Evolutionary conservation across 2,329 filamentous ascomycete species (phyloP).

Genomic region (Fusarium austroafricanum): DNA sequence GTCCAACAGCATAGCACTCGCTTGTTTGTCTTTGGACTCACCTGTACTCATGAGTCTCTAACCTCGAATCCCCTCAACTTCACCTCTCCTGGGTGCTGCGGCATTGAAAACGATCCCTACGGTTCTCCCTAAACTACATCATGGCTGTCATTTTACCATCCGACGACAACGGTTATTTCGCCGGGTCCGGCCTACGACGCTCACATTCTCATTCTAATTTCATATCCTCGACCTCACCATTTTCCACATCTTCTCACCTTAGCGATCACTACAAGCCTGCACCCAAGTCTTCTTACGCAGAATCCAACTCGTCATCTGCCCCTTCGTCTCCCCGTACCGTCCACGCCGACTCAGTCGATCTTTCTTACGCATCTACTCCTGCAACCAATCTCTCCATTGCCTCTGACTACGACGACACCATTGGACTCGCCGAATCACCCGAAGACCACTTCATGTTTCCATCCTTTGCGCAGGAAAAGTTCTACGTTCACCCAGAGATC

Average conservation of each 20-base stretch:
- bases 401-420: slow-evolving; percentile 64
- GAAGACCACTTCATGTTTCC: slow-evolving; percentile 62
- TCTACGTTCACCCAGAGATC: slow-evolving; percentile 53
- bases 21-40: slow-evolving; percentile 9
- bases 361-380: slow-evolving; percentile 71
- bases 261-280: slow-evolving; percentile 60
- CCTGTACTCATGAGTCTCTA: slow-evolving; percentile 42
- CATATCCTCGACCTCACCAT: slow-evolving; percentile 55
- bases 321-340: slow-evolving; percentile 67
- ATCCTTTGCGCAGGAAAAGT: slow-evolving; percentile 59
- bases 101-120: slow-evolving; percentile 40
- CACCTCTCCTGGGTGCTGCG: slow-evolving; percentile 38
- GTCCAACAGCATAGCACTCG: slow-evolving; percentile 1
- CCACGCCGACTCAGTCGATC: slow-evolving; percentile 64
- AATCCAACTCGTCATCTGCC: slow-evolving; percentile 63
- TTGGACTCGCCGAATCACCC: slow-evolving; percentile 57
- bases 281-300: slow-evolving; percentile 56
- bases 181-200: slow-evolving; percentile 64
- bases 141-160: slow-evolving; percentile 69
- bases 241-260: slow-evolving; percentile 60
- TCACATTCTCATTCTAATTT: slow-evolving; percentile 72
- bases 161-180: slow-evolving; percentile 69
- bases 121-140: slow-evolving; percentile 40
- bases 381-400: slow-evolving; percentile 72
- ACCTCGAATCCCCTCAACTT: slow-evolving; percentile 16